Conservation (phyloP, 257 asterid genomes). For the Nicotiana tomentosiformis region DNA sequence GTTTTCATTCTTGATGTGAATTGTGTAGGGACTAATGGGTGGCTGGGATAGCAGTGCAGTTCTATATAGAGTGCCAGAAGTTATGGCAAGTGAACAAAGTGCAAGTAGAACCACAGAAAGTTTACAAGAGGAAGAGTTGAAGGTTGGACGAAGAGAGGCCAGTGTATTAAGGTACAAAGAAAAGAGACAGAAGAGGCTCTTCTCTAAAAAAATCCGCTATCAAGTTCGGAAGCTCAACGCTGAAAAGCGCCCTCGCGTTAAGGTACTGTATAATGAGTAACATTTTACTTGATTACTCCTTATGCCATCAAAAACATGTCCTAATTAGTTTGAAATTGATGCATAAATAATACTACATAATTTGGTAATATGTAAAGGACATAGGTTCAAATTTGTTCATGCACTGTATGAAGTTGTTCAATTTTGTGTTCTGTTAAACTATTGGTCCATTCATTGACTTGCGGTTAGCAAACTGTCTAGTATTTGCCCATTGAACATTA, state of each 20-base stretch:
- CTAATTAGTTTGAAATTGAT: no score
- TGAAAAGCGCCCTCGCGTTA: slow-evolving; percentile 87
- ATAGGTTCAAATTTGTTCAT: no score
- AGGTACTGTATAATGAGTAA: slow-evolving; percentile 31
- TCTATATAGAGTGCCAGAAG: slow-evolving; percentile 66
- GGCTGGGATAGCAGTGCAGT: slow-evolving; percentile 34
- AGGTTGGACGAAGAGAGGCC: slow-evolving; percentile 53
- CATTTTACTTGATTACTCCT: background rate
- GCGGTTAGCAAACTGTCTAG: no score
- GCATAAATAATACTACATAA: no score
- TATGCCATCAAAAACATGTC: no score
- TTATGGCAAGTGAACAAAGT: slow-evolving; percentile 20
- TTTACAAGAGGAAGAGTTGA: slow-evolving; percentile 11
- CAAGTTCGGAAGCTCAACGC: slow-evolving; percentile 87
- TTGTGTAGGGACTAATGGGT: slow-evolving; percentile 26
- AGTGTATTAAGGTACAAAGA: slow-evolving; percentile 83
- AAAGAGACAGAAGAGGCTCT: slow-evolving; percentile 76
- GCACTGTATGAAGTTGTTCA: no score
- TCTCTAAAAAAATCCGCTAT: slow-evolving; percentile 63
- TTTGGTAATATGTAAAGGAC: no score
- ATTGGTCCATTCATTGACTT: background rate
- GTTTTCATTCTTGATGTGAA: background rate
- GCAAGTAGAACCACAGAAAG: background rate
- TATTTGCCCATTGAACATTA: no score
- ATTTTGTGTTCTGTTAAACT: background rate